Base-by-base conservation (phyloP, 2,329 filamentous ascomycete genomes). In the Curvularia spicifera region DNA sequence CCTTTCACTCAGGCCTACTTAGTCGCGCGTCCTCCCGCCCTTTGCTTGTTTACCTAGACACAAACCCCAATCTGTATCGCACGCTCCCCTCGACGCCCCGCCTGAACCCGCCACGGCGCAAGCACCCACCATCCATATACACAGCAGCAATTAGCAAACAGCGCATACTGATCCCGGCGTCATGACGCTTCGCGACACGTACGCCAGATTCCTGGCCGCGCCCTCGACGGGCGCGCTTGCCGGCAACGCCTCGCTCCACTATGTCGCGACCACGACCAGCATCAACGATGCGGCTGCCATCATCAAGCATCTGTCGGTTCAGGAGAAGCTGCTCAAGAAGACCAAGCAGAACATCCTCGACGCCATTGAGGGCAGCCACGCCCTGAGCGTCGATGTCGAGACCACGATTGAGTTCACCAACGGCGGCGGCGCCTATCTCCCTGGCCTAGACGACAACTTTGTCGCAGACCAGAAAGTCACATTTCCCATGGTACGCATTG, bases 371-470 rank as follows among this genome's bases (percentile, higher is more conserved):
- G 87, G 88, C 60, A 76, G 83, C 55, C 84, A 87, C 76, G 85
- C 87, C 44, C 79, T 96, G 65, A 90, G 88, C 55, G 74, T 91
- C 58, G 93, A 98, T 78, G 83, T 93, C 47, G 90, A 96, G 71
- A 95, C 91, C 24, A 87, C 87, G 1, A 79, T 98, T 47, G 90
- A 96, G 74, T 97, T 99, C 76, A 76, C 88, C 56, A 87, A 84
- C 61, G 88, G 90, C 63, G 95, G 94, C 65, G 94, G 93, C 64
- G 85, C 89, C 64, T 98, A 95, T 80, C 85, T 98, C 55, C 94
- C 94, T 5, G 88, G 88, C 47, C 83, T 99, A 48, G 94, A 98
- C 72, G 93, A 97, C 82, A 97, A 97, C 81, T 97, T 98, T 77
- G 80, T 99, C 57, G 83, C 91, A 56, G 93, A 97, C 78, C 89